phyloP scores from a whole-genome alignment of 306 rosid genomes.

The Ziziphus jujuba region DNA sequence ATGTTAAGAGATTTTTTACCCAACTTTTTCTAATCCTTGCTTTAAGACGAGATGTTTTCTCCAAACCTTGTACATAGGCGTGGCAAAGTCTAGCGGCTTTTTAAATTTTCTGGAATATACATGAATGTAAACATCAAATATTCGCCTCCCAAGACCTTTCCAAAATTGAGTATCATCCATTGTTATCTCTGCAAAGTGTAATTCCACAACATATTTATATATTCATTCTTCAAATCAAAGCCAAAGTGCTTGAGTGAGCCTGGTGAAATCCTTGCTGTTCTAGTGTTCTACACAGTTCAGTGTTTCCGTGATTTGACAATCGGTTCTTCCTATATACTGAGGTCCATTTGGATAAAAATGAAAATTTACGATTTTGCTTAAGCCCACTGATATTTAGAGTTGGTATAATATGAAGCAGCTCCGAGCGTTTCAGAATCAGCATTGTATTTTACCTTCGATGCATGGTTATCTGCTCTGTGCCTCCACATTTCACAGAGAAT shows the following conservation, averaged over 20 bases:
- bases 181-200: slow-evolving; percentile 42
- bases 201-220: slow-evolving; percentile 27
- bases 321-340: slow-evolving; percentile 15
- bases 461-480: slow-evolving; percentile 20
- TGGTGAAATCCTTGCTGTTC: slow-evolving; percentile 37
- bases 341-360: slow-evolving; percentile 35
- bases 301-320: slow-evolving; percentile 30
- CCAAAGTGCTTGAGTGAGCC: slow-evolving; percentile 43
- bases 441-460: slow-evolving; percentile 24
- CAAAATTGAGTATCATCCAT: slow-evolving; percentile 35
- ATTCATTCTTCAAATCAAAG: slow-evolving; percentile 30
- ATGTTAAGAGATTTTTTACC: too few species aligned
- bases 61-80: too few species aligned
- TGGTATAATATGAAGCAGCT: slow-evolving; percentile 32
- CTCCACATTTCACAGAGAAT: slow-evolving; percentile 39
- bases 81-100: too few species aligned
- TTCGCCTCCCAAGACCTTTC: slow-evolving; percentile 43
- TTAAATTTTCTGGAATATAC: slow-evolving; percentile 21
- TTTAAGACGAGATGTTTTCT: too few species aligned
- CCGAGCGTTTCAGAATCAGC: slow-evolving; percentile 31
- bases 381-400: slow-evolving; percentile 26
- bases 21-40: too few species aligned
- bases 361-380: slow-evolving; percentile 31
- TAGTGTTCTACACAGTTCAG: slow-evolving; percentile 37
- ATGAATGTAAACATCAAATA: slow-evolving; percentile 42